Evolutionary conservation across 352 stramenopile species (phyloP), one percentile per base, ranked within the genome.

Genomic region (Albugo laibachii): DNA sequence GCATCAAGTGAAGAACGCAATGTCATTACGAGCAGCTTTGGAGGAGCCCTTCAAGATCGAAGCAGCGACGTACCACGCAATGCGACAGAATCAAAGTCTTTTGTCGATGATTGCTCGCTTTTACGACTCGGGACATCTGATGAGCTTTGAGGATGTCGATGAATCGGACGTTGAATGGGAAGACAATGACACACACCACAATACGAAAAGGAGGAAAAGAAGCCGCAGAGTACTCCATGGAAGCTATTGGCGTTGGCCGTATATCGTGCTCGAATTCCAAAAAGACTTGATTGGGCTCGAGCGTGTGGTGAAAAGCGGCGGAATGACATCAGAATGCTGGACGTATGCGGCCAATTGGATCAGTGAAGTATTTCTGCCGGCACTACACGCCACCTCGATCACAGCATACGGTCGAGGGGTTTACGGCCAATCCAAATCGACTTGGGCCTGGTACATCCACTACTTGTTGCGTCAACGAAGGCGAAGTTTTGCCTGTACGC

Each of bases 361-460:
- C 38, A 73, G 66, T 49, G 31, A 16, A 4, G 56, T 68, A 12
- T 83, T 87, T 21, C 49, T 85, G 21, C 69, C 71, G 0, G 62
- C 58, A 1, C 54, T 88, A 14, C 74, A 92, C 47, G 53, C 58
- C 6, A 59, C 87, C 27, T 54, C 57, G 4, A 64, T 85, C 39
- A 63, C 76, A 13, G 10, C 48, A 13, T 24, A 58, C 2, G 58
- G 77, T 15, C 52, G 48, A 15, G 76, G 76, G 1, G 40, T 88
- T 1, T 68, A 80, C 35, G 66, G 69, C 13, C 76, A 88, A 54
- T 54, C 47, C 36, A 88, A 88, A 44, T 41, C 55, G 40, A 56
- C 66, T 20, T 88, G 73, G 72, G 60, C 76, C 36, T 92, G 78
- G 78, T 92, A 88, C 48, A 62, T 61, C 31, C 61, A 87, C 51